These are phyloP conservation scores for Solanum aculeatissimum DNA, from an alignment of 305 asterid genomes.

Conservation along the genomic window DNA sequence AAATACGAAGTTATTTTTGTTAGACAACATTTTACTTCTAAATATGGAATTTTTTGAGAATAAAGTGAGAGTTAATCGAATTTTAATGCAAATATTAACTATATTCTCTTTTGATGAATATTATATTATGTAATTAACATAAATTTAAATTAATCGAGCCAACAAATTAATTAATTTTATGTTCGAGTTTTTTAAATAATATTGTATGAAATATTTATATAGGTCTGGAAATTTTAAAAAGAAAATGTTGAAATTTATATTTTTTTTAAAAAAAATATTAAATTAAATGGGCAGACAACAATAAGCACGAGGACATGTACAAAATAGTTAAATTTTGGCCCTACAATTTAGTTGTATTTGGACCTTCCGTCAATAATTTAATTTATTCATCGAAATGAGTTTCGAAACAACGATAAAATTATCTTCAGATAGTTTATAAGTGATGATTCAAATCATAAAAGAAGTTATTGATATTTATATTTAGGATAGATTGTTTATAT, in stretches of 20 bases:
- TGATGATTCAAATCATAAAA: not conserved
- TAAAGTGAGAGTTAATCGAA: accelerated
- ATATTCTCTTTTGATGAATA: not conserved
- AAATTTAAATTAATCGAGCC: not conserved
- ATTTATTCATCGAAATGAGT: not conserved
- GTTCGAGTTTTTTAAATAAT: not conserved
- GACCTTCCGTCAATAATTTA: not conserved
- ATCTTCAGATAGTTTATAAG: not conserved
- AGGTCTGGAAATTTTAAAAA: not conserved
- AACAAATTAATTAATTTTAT: not conserved
- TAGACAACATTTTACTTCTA: accelerated
- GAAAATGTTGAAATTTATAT: not conserved
- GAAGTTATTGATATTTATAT: accelerated
- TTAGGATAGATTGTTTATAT: not conserved
- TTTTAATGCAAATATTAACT: not conserved
- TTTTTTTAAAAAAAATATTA: not conserved
- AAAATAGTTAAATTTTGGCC: not conserved
- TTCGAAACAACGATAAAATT: not conserved
- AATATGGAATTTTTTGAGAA: not conserved
- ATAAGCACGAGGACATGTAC: not conserved
- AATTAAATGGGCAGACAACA: not conserved
- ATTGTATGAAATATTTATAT: not conserved
- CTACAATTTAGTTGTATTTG: not conserved
- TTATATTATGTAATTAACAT: not conserved
- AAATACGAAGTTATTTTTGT: not conserved